Conservation (phyloP, 805 yeast genomes). For the Teunomyces atbi region DNA sequence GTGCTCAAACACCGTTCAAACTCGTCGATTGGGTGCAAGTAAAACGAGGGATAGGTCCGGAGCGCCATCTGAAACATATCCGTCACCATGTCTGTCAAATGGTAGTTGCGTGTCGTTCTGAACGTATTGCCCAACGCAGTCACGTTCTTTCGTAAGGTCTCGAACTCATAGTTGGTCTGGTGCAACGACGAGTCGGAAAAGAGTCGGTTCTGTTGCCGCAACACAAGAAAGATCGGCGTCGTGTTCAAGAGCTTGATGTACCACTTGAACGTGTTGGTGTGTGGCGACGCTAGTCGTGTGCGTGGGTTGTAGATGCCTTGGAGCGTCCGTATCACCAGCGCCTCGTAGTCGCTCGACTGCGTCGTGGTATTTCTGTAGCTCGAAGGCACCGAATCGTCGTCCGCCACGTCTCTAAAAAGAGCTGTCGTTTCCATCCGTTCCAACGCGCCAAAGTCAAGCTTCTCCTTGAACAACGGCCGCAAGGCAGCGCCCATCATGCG, state of each 20-base stretch:
- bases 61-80: conserved; percentile 32
- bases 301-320: conserved; percentile 27
- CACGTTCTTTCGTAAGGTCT: conserved; percentile 13
- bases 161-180: conserved; percentile 21
- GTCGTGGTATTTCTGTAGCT: conserved; percentile 12
- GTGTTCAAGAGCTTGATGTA: conserved; percentile 22
- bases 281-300: conserved; percentile 11
- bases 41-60: neutral
- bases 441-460: conserved; percentile 11
- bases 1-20: neutral
- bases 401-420: conserved; percentile 2
- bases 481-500: conserved; percentile 18
- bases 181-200: conserved; percentile 23
- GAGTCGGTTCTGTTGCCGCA: conserved; percentile 26
- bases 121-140: conserved; percentile 8
- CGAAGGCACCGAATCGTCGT: conserved; percentile 9
- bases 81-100: conserved; percentile 27
- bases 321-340: conserved; percentile 23
- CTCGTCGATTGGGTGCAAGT: neutral
- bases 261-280: conserved; percentile 26
- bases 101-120: conserved; percentile 24
- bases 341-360: conserved; percentile 21
- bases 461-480: conserved; percentile 19
- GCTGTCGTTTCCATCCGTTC: conserved; percentile 11
- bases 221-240: conserved; percentile 31